These are phyloP conservation scores for Aspergillus wentii DNA, from an alignment of 495 filamentous ascomycete species.

Conservation along the genomic window DNA sequence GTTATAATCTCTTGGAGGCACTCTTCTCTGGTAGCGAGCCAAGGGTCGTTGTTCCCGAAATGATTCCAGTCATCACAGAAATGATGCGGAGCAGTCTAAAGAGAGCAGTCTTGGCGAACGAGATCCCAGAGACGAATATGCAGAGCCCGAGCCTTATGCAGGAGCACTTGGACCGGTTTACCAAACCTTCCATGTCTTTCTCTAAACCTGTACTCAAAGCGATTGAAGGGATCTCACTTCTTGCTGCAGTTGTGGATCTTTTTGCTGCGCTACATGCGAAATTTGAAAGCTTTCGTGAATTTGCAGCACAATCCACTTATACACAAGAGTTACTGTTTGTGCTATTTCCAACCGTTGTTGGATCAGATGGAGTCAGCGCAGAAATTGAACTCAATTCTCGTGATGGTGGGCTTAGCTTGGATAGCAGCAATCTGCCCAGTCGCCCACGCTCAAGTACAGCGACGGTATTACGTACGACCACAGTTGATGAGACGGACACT, in stretches of 20 bases:
- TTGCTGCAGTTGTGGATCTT: constrained; percentile 74
- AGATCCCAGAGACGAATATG: not conserved
- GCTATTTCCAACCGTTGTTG: constrained; percentile 81
- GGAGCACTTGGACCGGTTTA: constrained; percentile 5
- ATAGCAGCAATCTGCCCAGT: constrained; percentile 78
- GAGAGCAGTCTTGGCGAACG: constrained; percentile 27
- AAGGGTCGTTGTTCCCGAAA: constrained; percentile 69
- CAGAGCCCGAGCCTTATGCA: constrained; percentile 3
- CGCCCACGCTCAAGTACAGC: constrained; percentile 59
- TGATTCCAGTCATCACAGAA: constrained; percentile 72
- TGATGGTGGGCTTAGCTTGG: constrained; percentile 74
- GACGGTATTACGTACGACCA: constrained; percentile 68
- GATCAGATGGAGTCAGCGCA: constrained; percentile 72
- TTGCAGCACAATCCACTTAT: constrained; percentile 71
- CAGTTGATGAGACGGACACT: constrained; percentile 46
- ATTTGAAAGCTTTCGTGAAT: constrained; percentile 73
- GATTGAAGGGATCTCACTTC: constrained; percentile 31
- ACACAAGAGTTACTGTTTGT: constrained; percentile 69
- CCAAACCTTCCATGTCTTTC: constrained; percentile 12
- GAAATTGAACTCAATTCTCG: constrained; percentile 78
- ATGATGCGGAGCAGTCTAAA: constrained; percentile 84
- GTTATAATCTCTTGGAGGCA: constrained; percentile 64
- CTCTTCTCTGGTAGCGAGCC: constrained; percentile 53
- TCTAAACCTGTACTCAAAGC: constrained; percentile 5
- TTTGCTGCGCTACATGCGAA: constrained; percentile 69